Evolutionary conservation across 495 filamentous ascomycete species (phyloP).

Genomic region (Penicillium ucsense): DNA sequence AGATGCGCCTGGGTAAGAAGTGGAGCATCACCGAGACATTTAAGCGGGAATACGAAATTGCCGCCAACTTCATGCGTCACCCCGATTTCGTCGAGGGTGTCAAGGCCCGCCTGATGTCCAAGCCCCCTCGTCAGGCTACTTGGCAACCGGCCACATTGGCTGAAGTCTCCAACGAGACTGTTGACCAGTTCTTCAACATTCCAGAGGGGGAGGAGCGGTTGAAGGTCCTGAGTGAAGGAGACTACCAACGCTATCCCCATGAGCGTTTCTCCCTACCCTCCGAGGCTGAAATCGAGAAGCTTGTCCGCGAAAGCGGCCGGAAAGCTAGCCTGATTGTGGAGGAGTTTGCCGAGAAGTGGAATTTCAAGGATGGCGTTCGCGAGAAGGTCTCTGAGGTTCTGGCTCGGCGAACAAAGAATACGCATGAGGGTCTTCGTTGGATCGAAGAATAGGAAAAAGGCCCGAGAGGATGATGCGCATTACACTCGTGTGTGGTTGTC

Average conservation of each 20-base stretch:
- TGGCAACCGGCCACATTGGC: slow-evolving; percentile 67
- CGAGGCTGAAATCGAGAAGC: slow-evolving; percentile 55
- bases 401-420: slow-evolving; percentile 16
- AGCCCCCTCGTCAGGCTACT: slow-evolving; percentile 44
- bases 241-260: slow-evolving; percentile 64
- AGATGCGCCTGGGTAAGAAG: slow-evolving; percentile 60
- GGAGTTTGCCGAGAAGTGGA: slow-evolving; percentile 22
- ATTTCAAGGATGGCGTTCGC: slow-evolving; percentile 29
- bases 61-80: slow-evolving; percentile 72
- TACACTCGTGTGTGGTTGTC: no score
- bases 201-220: slow-evolving; percentile 36
- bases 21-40: slow-evolving; percentile 82
- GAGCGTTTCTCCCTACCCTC: slow-evolving; percentile 56
- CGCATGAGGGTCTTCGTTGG: slow-evolving; percentile 21
- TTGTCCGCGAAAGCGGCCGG: slow-evolving; percentile 27
- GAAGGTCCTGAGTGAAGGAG: slow-evolving; percentile 38
- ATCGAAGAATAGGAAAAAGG: slow-evolving; percentile 6
- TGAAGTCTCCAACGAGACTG: slow-evolving; percentile 42
- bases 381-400: slow-evolving; percentile 34
- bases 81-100: slow-evolving; percentile 87
- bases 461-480: neutral
- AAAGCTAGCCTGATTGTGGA: slow-evolving; percentile 10
- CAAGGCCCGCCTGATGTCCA: slow-evolving; percentile 59
- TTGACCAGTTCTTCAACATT: slow-evolving; percentile 52
- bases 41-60: slow-evolving; percentile 69